Percentiles rank a stretch among this genome's conserved stretches.
Conservation (phyloP, 2,329 filamentous ascomycete species). For the Xylariaceae sp. region DNA sequence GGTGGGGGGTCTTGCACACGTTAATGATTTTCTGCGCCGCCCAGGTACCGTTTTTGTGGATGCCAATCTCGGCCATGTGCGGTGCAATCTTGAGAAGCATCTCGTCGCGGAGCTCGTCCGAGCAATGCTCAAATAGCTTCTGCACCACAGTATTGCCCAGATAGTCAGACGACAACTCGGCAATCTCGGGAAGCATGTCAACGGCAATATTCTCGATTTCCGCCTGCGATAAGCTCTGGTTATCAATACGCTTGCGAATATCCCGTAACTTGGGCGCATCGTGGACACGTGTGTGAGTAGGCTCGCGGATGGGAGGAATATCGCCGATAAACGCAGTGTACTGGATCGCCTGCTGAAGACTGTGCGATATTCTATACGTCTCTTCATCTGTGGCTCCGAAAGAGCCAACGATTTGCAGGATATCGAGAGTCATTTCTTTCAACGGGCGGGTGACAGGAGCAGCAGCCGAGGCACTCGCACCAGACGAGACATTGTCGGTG, state of each 20-base stretch:
- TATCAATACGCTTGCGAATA: conserved; percentile 96
- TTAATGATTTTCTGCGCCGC: conserved; percentile 99
- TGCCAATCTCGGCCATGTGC: conserved; percentile 90
- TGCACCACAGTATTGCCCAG: conserved; percentile 99
- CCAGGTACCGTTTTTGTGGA: conserved; percentile 99
- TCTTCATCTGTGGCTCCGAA: conserved; percentile 84
- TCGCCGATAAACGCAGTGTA: conserved; percentile 71
- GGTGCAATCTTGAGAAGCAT: conserved; percentile 87
- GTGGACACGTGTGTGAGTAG: conserved; percentile 80
- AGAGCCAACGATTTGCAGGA: conserved; percentile 78
- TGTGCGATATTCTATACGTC: conserved; percentile 62
- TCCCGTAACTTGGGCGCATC: conserved; percentile 93
- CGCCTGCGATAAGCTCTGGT: conserved; percentile 74
- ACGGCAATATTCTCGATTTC: conserved; percentile 91
- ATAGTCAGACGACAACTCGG: conserved; percentile 91
- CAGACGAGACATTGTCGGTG: conserved; percentile 27
- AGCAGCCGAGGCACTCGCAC: conserved; percentile 32
- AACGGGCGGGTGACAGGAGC: conserved; percentile 67
- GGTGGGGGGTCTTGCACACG: conserved; percentile 76
- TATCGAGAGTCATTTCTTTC: conserved; percentile 72
- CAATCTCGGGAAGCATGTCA: conserved; percentile 94
- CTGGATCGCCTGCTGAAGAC: conserved; percentile 70
- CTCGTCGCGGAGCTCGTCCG: conserved; percentile 79
- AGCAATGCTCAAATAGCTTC: conserved; percentile 96
- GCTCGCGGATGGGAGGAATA: conserved; percentile 83